Base-by-base conservation (phyloP, 1,284 basidiomycete species). In the Malassezia japonica region DNA sequence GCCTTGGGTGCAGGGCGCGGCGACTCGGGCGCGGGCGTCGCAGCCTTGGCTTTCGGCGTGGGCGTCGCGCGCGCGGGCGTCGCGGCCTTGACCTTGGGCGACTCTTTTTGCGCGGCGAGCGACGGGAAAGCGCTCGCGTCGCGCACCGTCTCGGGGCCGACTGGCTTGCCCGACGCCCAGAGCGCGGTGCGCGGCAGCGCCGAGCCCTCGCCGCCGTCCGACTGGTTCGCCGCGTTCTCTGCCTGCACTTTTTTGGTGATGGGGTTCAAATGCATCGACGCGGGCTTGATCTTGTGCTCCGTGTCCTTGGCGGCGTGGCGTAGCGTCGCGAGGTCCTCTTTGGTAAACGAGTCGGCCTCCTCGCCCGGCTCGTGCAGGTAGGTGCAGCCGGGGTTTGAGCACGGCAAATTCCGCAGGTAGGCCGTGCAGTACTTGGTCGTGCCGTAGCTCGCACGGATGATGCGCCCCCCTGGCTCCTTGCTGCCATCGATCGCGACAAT, bases 351-450 rank as follows among this genome's bases (percentile, higher is more conserved):
- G 74, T 99, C 94, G 51, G 88, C 87, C 74, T 98, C 92, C 64
- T 96, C 94, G 18, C 91, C 92, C 83, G 90, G 92, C 73, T 98
- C 94, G 73, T 99, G 94, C 47, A 94, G 76, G 72, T 88, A 87
- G 80, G 91, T 86, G 75, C 92, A 99, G 55, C 81, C 82, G 62
- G 86, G 83, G 70, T 89, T 87, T 47, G 83, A 81, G 76, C 94
- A 99, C 55, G 81, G 81, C 39, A 82, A 79, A 20, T 87, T 84
- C 42, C 91, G 86, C 60, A 99, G 79, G 74, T 95, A 98, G 9
- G 84, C 79, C 79, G 96, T 91, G 76, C 94, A 99, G 73, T 99
- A 99, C 74, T 96, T 90, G 29, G 92, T 94, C 20, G 91, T 96
- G 20, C 94, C 94, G 74, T 90, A 85, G 70, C 87, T 92, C 10